Evolutionary conservation across 345 rosid species (phyloP).

Genomic region (Citrus inodora): DNA sequence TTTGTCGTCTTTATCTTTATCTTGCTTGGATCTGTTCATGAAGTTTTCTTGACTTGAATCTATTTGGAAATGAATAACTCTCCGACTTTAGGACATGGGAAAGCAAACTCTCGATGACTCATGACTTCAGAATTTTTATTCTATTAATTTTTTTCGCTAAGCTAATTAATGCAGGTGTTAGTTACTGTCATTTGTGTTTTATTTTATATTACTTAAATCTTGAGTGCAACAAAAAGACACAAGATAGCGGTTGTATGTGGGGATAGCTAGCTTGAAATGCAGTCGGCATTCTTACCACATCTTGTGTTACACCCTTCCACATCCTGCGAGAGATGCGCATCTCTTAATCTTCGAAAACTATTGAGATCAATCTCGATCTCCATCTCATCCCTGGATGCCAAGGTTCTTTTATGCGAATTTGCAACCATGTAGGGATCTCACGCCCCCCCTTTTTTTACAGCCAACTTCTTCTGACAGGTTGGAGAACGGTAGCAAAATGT

Average conservation of each 20-base stretch:
- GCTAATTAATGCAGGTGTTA: not conserved
- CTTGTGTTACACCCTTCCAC: too few relatives aligned
- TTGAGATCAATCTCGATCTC: too few relatives aligned
- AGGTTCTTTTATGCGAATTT: not conserved
- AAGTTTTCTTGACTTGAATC: conserved; percentile 17
- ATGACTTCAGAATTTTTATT: not conserved
- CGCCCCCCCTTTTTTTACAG: not conserved
- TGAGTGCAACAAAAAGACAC: not conserved
- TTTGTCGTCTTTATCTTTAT: conserved; percentile 13
- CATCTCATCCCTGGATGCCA: not conserved
- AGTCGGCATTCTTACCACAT: not conserved
- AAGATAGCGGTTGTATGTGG: not conserved
- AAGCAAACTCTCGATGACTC: not conserved
- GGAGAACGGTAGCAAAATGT: not conserved
- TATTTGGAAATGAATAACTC: not conserved
- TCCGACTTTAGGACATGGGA: not conserved
- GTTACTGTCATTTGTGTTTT: not conserved
- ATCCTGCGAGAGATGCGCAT: not conserved
- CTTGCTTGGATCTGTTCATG: conserved; percentile 8
- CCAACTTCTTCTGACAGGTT: not conserved
- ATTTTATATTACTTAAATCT: not conserved
- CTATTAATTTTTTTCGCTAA: not conserved
- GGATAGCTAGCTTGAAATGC: not conserved
- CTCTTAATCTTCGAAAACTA: too few relatives aligned
- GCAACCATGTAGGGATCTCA: not conserved